Percentiles rank a stretch among this genome's conserved stretches.
Conservation (phyloP, 768 basidiomycete species). For the Leccinum rimulosum region DNA sequence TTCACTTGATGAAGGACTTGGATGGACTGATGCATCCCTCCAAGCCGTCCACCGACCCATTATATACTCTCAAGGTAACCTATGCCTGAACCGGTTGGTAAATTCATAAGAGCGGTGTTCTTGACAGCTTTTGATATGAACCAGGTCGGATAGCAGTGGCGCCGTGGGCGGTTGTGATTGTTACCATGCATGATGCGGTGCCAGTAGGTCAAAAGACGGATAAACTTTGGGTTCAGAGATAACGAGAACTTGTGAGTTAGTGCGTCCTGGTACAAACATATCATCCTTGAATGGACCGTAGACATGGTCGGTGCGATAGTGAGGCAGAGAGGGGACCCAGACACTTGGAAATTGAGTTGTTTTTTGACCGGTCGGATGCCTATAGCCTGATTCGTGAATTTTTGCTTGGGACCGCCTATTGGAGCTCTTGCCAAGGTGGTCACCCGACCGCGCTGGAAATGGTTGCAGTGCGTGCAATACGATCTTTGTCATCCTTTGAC, state of each 20-base stretch:
- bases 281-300: too few relatives aligned
- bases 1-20: neutral
- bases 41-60: neutral
- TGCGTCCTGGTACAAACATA: neutral
- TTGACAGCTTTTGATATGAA: neutral
- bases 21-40: neutral
- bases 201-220: too few relatives aligned
- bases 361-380: too few relatives aligned
- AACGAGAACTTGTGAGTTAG: neutral
- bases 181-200: neutral
- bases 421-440: too few relatives aligned
- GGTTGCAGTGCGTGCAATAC: too few relatives aligned
- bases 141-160: neutral
- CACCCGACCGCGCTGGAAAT: too few relatives aligned
- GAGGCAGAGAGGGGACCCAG: too few relatives aligned
- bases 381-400: too few relatives aligned
- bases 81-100: neutral
- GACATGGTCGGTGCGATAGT: too few relatives aligned
- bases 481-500: too few relatives aligned
- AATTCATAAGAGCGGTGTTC: neutral
- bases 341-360: too few relatives aligned
- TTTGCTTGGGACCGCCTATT: too few relatives aligned
- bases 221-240: neutral
- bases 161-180: neutral
- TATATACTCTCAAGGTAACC: conserved; percentile 3